Percentiles rank a stretch among this genome's conserved stretches.
Evolutionary conservation across 1,139 yeast species (phyloP).

Genomic region (Blastobotrys ciferrii): DNA sequence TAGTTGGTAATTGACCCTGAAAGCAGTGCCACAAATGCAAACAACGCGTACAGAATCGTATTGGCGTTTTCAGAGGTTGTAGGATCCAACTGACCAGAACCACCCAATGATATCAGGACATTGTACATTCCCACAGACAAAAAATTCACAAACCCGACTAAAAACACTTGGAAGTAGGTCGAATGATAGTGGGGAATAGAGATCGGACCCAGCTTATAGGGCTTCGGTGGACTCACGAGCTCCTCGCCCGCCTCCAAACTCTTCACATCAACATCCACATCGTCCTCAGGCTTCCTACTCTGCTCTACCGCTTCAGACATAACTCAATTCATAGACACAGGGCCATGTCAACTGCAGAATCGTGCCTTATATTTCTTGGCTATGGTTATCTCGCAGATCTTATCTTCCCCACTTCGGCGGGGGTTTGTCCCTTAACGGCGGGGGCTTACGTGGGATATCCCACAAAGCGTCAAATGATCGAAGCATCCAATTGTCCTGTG

Average conservation of each 20-base stretch:
- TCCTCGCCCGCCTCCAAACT: background rate
- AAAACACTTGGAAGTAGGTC: slow-evolving; percentile 19
- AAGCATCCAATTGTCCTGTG: no score
- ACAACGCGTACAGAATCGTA: slow-evolving; percentile 51
- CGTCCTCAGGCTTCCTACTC: background rate
- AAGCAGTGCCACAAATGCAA: slow-evolving; percentile 53
- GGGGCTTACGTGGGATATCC: slow-evolving; percentile 6
- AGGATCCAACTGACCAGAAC: slow-evolving; percentile 37
- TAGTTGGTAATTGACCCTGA: slow-evolving; percentile 53
- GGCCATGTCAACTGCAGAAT: no score
- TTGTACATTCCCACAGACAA: slow-evolving; percentile 60
- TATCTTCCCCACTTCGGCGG: slow-evolving; percentile 2
- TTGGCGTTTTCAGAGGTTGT: slow-evolving; percentile 46
- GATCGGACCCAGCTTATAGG: slow-evolving; percentile 2
- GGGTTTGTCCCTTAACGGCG: slow-evolving; percentile 1
- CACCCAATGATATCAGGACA: slow-evolving; percentile 56
- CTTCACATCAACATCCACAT: background rate
- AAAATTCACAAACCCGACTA: slow-evolving; percentile 45
- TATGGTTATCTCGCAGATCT: slow-evolving; percentile 3
- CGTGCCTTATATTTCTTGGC: slow-evolving; percentile 8
- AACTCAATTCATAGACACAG: background rate
- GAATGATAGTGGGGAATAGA: slow-evolving; percentile 7
- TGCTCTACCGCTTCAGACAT: background rate
- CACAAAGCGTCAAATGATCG: no score
- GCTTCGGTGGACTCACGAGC: background rate